phyloP scores from a whole-genome alignment of 805 yeast genomes.

The Metschnikowia proteae region DNA sequence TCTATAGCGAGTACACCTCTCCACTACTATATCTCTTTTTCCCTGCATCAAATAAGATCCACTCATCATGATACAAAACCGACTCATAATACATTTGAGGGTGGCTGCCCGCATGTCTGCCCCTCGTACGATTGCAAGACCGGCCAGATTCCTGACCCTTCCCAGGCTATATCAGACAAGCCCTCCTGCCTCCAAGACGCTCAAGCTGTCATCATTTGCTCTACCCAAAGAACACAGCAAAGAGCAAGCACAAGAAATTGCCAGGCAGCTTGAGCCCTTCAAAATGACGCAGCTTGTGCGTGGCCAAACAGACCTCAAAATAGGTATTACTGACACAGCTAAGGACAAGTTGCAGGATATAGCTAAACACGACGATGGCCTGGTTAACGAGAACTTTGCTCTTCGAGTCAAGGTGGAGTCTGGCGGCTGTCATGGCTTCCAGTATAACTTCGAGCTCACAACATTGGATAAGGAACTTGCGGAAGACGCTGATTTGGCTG shows the following conservation, averaged over 20 bases:
- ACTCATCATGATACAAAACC: not conserved
- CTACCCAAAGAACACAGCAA: slow-evolving; percentile 22
- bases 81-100: not conserved
- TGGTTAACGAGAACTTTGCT: slow-evolving; percentile 51
- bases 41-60: not conserved
- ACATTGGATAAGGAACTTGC: slow-evolving; percentile 35
- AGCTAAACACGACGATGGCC: slow-evolving; percentile 43
- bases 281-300: slow-evolving; percentile 30
- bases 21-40: not conserved
- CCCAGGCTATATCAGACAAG: not conserved
- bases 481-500: slow-evolving; percentile 35
- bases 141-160: not conserved
- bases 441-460: slow-evolving; percentile 70
- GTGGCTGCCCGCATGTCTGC: not conserved
- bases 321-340: slow-evolving; percentile 49
- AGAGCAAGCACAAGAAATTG: not conserved
- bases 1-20: not conserved
- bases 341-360: slow-evolving; percentile 50
- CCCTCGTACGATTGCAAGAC: not conserved
- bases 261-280: slow-evolving; percentile 27
- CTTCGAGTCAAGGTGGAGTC: slow-evolving; percentile 78
- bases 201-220: slow-evolving; percentile 29
- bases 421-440: slow-evolving; percentile 99
- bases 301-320: slow-evolving; percentile 34
- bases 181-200: slow-evolving; percentile 12